Conservation (phyloP, 345 rosid species). For the Boechera stricta region DNA sequence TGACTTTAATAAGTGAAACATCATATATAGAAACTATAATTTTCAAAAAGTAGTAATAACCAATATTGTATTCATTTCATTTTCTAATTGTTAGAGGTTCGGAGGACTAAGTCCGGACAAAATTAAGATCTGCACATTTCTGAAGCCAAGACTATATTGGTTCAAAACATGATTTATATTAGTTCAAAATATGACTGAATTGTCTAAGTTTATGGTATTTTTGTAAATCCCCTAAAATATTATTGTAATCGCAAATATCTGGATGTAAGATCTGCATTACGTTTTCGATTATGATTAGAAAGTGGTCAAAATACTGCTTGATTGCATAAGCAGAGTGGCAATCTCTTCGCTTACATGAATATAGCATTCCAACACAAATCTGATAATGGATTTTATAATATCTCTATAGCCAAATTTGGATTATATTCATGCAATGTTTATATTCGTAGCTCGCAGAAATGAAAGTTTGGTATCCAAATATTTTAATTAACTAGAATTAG, state of each 20-base stretch:
- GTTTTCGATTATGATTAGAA: neutral
- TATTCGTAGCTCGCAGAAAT: slow-evolving; percentile 1
- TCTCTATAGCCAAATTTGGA: neutral
- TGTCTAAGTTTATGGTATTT: neutral
- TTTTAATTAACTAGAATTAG: neutral
- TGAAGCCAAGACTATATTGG: neutral
- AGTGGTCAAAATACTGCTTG: neutral
- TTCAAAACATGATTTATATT: neutral
- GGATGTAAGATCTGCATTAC: neutral
- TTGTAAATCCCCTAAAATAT: neutral
- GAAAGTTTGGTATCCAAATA: slow-evolving; percentile 1
- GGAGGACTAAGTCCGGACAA: slow-evolving; percentile 1
- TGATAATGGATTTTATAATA: neutral
- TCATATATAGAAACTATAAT: neutral
- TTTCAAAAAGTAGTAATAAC: slow-evolving; percentile 22
- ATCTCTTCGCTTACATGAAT: neutral
- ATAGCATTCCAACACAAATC: neutral
- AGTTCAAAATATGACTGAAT: neutral
- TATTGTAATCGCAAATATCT: neutral
- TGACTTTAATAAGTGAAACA: slow-evolving; percentile 22
- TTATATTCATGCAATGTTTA: neutral
- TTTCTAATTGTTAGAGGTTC: neutral
- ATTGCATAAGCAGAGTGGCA: neutral
- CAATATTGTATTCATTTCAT: neutral
- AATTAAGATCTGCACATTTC: slow-evolving; percentile 3